These are phyloP conservation scores for Lasiosphaeria miniovina DNA, from an alignment of 495 filamentous ascomycete genomes.

Conservation along the genomic window DNA sequence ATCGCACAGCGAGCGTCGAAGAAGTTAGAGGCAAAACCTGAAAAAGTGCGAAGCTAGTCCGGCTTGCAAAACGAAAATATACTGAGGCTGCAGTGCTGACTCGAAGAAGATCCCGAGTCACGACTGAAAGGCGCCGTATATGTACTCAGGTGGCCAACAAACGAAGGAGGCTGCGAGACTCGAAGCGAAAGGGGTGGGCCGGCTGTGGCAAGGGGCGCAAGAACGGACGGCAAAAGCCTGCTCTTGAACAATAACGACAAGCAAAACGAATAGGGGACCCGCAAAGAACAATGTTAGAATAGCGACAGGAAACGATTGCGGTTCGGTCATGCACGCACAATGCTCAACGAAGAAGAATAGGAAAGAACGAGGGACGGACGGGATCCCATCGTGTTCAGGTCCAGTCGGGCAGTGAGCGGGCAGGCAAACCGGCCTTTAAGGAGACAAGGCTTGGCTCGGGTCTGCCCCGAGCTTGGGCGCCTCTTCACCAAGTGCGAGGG, in stretches of 20 bases:
- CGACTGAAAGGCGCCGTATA: too few relatives aligned
- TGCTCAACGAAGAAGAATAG: conserved; percentile 4
- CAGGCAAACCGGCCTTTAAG: neutral
- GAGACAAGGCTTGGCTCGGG: too few relatives aligned
- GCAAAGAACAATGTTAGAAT: neutral
- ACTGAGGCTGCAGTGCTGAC: too few relatives aligned
- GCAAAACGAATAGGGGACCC: neutral
- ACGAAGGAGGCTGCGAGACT: too few relatives aligned
- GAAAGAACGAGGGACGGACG: conserved; percentile 1
- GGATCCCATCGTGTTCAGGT: neutral
- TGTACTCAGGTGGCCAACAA: too few relatives aligned
- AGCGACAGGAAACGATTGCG: neutral
- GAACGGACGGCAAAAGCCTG: neutral
- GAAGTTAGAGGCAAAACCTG: too few relatives aligned
- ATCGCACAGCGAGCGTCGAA: too few relatives aligned
- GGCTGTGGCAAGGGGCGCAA: neutral
- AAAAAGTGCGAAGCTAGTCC: too few relatives aligned
- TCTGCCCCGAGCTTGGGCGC: neutral
- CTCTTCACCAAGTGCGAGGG: neutral
- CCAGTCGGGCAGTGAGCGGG: neutral
- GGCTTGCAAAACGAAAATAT: too few relatives aligned
- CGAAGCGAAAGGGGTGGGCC: too few relatives aligned
- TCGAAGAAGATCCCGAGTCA: too few relatives aligned
- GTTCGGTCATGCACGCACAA: neutral
- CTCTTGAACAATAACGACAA: neutral